Base-by-base conservation (phyloP, 108 stramenopile species). In the Cyclotella choctawhatcheeana region DNA sequence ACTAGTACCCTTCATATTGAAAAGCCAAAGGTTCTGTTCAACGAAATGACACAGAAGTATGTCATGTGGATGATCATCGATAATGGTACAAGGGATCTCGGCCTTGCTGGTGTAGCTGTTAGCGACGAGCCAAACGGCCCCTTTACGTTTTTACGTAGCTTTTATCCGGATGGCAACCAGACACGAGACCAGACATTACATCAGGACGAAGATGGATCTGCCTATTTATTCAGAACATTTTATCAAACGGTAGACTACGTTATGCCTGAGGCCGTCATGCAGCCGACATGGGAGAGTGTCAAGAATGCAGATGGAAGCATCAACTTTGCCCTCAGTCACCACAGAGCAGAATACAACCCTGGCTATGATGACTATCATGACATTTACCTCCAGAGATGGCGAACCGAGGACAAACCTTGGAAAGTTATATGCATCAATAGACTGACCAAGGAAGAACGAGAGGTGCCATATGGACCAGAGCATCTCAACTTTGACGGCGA, bases 321-420 rank as follows among this genome's bases (percentile, higher is more conserved):
- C 21, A 82, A 93, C 69, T 94, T 88, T 64, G 86, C 89, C 10
- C 85, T 93, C 26, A 92, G 73, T 68, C 94, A 88, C 51, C 95
- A 96, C 60, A 71, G 95, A 14, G 92, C 92, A 32, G 73, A 81
- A 14, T 96, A 96, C 70, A 62, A 86, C 31, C 64, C 66, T 25
- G 88, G 77, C 16, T 96, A 96, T 82, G 95, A 96, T 60, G 77
- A 96, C 75, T 87, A 85, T 63, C 89, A 96, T 63, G 95, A 96
- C 62, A 96, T 96, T 48, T 94, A 90, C 67, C 67, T 89, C 4
- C 93, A 96, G 63, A 66, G 94, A 45, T 89, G 87, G 89, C 51
- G 90, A 25, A 75, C 81, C 43, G 95, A 96, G 53, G 92, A 94
- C 74, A 67, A 84, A 54, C 86, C 85, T 1, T 94, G 89, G 88